Conservation (phyloP, 768 basidiomycete genomes). For the Trametes coccinea region DNA sequence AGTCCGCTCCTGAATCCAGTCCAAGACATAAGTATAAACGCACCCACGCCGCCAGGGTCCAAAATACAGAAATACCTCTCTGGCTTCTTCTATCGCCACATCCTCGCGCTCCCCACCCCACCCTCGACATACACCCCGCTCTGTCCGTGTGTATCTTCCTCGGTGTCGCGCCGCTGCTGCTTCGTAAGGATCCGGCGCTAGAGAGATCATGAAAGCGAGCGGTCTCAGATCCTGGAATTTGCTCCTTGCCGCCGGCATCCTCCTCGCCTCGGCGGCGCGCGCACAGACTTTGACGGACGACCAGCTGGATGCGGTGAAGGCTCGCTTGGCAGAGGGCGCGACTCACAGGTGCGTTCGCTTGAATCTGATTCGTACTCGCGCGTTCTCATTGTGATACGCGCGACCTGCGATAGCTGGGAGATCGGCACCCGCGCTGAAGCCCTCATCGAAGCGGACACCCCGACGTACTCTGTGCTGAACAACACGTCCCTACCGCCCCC, state of each 20-base stretch:
- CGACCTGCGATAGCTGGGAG: slow-evolving; percentile 45
- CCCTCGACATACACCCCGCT: background rate
- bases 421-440: slow-evolving; percentile 52
- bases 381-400: background rate
- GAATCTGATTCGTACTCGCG: background rate
- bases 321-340: slow-evolving; percentile 43
- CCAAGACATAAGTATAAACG: slow-evolving; percentile 8
- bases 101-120: background rate
- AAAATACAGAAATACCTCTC: slow-evolving; percentile 1
- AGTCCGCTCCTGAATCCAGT: background rate
- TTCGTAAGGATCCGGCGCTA: background rate
- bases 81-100: background rate
- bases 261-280: background rate
- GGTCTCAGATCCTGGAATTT: background rate
- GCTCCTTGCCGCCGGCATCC: background rate
- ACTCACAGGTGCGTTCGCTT: slow-evolving; percentile 38
- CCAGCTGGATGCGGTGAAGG: slow-evolving; percentile 39
- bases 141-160: background rate
- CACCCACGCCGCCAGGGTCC: slow-evolving; percentile 1
- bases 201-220: background rate
- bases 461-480: slow-evolving; percentile 47
- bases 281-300: slow-evolving; percentile 39
- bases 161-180: background rate
- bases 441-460: slow-evolving; percentile 49
- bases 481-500: slow-evolving; percentile 28